These are phyloP conservation scores for Boletus eberwhitei DNA, from an alignment of 768 basidiomycete genomes.

Conservation along the genomic window DNA sequence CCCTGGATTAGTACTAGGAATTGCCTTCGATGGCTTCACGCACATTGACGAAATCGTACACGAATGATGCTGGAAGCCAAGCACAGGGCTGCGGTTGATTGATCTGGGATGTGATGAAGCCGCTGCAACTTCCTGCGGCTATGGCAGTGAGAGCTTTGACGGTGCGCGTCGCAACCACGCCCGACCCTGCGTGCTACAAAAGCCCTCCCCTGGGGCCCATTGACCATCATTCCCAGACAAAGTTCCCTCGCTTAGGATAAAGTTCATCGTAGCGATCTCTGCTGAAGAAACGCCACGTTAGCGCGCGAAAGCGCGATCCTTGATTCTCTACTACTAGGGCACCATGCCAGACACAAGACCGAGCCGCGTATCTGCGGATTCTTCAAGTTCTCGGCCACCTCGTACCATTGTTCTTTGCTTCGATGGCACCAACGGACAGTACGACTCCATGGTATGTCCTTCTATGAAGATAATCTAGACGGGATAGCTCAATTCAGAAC, in stretches of 20 bases:
- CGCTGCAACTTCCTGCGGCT: too few species aligned
- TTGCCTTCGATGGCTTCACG: background rate
- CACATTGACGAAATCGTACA: too few species aligned
- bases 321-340: background rate
- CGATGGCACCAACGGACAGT: constrained; percentile 62
- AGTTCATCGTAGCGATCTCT: background rate
- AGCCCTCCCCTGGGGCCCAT: background rate
- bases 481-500: background rate
- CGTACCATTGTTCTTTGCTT: constrained; percentile 64
- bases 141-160: too few species aligned
- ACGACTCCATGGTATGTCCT: constrained; percentile 41
- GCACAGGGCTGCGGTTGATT: background rate
- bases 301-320: background rate
- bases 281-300: background rate
- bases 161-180: too few species aligned
- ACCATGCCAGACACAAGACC: constrained; percentile 17
- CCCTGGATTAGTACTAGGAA: too few species aligned
- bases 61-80: background rate
- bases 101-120: background rate
- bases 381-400: constrained; percentile 11
- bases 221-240: background rate
- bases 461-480: background rate
- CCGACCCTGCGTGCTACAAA: constrained; percentile 1
- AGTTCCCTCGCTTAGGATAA: background rate
- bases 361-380: background rate